Evolutionary conservation across 139 green algal genomes (phyloP).

Genomic region (Coccomyxa sp.): DNA sequence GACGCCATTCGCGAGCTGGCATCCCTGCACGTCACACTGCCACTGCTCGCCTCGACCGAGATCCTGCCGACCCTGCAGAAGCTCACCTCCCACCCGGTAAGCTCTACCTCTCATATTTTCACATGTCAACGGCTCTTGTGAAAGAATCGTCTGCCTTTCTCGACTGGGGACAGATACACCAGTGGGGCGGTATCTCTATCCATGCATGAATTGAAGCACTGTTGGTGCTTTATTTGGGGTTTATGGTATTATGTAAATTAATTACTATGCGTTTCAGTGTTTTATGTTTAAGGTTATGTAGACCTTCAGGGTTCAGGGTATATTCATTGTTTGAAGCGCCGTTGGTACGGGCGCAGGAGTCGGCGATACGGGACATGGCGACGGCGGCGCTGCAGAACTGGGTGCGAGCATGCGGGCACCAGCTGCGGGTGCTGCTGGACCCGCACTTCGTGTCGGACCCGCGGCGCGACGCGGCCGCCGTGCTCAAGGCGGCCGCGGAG

Average conservation of each 20-base stretch:
- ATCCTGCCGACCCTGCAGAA: constrained; percentile 20
- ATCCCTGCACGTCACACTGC: constrained; percentile 29
- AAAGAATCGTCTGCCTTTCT: too few species aligned
- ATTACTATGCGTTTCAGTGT: too few species aligned
- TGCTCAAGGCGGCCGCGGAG: background rate
- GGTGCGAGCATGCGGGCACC: background rate
- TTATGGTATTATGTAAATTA: too few species aligned
- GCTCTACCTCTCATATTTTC: background rate
- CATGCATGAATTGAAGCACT: too few species aligned
- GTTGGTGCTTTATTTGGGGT: too few species aligned
- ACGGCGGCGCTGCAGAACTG: background rate
- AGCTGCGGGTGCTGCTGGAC: background rate
- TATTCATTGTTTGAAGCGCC: too few species aligned
- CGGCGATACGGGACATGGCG: constrained; percentile 17
- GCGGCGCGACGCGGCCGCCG: background rate
- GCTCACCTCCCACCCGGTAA: constrained; percentile 14
- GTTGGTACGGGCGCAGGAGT: constrained; percentile 27
- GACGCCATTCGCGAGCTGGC: constrained; percentile 27
- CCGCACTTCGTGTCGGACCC: background rate
- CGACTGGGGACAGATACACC: too few species aligned
- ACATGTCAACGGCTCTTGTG: background rate
- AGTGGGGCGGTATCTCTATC: too few species aligned
- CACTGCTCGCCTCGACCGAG: constrained; percentile 14
- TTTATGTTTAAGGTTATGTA: too few species aligned
- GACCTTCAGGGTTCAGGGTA: too few species aligned